These are phyloP conservation scores for Chrysanthemum lavandulifolium DNA, from an alignment of 129 eudicot species.

Conservation along the genomic window DNA sequence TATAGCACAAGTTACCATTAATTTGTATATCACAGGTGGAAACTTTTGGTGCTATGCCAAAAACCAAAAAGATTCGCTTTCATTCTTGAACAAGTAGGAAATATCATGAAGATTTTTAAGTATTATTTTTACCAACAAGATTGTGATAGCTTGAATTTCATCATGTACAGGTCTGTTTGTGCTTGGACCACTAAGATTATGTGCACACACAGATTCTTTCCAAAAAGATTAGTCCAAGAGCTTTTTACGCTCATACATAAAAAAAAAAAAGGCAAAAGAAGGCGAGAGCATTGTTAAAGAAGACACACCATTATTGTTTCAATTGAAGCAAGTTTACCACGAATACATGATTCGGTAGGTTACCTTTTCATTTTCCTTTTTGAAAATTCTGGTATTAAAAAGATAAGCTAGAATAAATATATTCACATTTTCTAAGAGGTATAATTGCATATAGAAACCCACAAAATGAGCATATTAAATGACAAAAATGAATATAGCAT, in stretches of 20 bases:
- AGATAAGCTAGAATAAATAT: too few relatives aligned
- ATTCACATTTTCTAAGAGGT: too few relatives aligned
- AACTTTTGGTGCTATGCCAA: constrained; percentile 94
- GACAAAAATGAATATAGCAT: too few relatives aligned
- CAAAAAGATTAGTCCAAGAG: constrained; percentile 87
- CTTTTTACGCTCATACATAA: constrained; percentile 71
- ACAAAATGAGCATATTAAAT: too few relatives aligned
- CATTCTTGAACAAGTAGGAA: constrained; percentile 82
- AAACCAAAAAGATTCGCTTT: constrained; percentile 86
- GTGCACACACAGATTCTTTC: constrained; percentile 93
- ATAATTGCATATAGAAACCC: too few relatives aligned
- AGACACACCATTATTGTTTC: constrained; percentile 69
- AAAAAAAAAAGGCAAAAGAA: constrained; percentile 75
- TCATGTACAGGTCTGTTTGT: constrained; percentile 60
- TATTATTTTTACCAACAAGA: not conserved
- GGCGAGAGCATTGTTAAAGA: constrained; percentile 75
- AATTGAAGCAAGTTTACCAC: constrained; percentile 76
- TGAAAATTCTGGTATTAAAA: not conserved
- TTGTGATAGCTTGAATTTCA: too few relatives aligned
- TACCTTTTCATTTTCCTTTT: not conserved
- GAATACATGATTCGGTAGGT: constrained; percentile 78
- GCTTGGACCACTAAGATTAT: constrained; percentile 82
- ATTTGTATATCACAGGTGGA: constrained; percentile 56
- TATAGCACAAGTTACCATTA: not conserved
- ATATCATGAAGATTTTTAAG: not conserved